Evolutionary conservation across 768 basidiomycete genomes (phyloP), one percentile per base, ranked within the genome.

Genomic region (Serendipita indica): DNA sequence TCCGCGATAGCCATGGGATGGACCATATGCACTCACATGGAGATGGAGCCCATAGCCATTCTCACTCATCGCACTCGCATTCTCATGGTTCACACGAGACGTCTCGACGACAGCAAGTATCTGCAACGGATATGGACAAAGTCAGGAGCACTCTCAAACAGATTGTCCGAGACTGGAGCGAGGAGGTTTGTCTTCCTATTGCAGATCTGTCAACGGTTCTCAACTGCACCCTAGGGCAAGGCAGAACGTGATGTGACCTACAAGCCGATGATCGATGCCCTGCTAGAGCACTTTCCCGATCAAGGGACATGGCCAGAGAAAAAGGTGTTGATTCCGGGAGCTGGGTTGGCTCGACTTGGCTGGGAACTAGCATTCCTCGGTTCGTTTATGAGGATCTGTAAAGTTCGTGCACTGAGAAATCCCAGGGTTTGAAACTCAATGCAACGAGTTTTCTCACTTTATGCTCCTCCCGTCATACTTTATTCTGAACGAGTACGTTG

Each of bases 391-490:
- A 33, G 18, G 32, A 33, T 4, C 20, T 10, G 30, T n/a, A 20
- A 2, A 32, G 0, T 39, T 1, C 52, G 14, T 43, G 0, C 46
- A 14, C 16, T 35, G 59, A 22, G 6, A n/a, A 39, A 14, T 3
- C 13, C 0, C 62, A 91, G 92, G 92, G 2, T 97, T 91, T 64
- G 72, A 85, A 1, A 90, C 86, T 63, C 92, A 94, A 69, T 92
- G 87, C 20, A 96, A 96, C 67, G 93, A 98, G 69, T 96, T 96
- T 68, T 91, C 89, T 32, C 86, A 93, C 63, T 90, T 89, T 69
- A 94, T 93, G 91, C 77, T 98, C 12, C 79, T 97, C 3, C 75
- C 86, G 1, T 96, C 93, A 3, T 84, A 83, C 66, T 87, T 86
- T 67, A 81, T 96, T 18, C 73, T 97, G 52, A 98, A 97, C 67